Conservation (phyloP, 495 filamentous ascomycete genomes). For the Xylaria longipes region DNA sequence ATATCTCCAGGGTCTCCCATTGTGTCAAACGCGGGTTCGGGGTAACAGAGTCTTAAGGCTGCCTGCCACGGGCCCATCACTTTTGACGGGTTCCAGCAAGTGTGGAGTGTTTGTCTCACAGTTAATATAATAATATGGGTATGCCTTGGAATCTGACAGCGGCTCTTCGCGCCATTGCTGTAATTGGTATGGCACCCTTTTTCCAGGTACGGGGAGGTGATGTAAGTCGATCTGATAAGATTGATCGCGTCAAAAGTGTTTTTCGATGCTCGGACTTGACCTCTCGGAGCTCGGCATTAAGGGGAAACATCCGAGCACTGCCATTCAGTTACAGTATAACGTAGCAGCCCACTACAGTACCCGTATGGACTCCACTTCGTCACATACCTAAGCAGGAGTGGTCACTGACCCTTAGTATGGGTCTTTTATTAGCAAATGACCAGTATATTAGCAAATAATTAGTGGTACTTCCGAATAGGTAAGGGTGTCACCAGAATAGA, state of each 20-base stretch:
- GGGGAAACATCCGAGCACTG: constrained; percentile 1
- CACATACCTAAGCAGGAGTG: too few species aligned
- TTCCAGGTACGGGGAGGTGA: neutral
- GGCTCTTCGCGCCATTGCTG: neutral
- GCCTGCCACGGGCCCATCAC: neutral
- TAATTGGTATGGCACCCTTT: constrained; percentile 3
- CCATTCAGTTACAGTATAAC: neutral
- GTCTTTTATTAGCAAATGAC: too few species aligned
- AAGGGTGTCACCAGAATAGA: too few species aligned
- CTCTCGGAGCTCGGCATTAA: constrained; percentile 23
- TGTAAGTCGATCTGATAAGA: constrained; percentile 26
- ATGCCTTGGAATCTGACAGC: neutral
- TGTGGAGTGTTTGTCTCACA: constrained; percentile 10
- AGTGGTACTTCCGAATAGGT: too few species aligned
- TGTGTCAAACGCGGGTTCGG: neutral
- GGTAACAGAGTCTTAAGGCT: neutral
- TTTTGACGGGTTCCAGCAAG: neutral
- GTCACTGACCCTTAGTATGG: too few species aligned
- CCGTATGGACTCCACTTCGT: too few species aligned
- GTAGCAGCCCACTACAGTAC: too few species aligned
- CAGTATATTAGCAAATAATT: too few species aligned
- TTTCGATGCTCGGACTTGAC: constrained; percentile 15
- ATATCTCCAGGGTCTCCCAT: constrained; percentile 18
- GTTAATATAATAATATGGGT: neutral
- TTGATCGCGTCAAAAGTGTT: neutral